Percentiles rank a stretch among this genome's conserved stretches.
These are phyloP conservation scores for Calycina marina DNA, from an alignment of 2,329 filamentous ascomycete genomes.

Conservation along the genomic window DNA sequence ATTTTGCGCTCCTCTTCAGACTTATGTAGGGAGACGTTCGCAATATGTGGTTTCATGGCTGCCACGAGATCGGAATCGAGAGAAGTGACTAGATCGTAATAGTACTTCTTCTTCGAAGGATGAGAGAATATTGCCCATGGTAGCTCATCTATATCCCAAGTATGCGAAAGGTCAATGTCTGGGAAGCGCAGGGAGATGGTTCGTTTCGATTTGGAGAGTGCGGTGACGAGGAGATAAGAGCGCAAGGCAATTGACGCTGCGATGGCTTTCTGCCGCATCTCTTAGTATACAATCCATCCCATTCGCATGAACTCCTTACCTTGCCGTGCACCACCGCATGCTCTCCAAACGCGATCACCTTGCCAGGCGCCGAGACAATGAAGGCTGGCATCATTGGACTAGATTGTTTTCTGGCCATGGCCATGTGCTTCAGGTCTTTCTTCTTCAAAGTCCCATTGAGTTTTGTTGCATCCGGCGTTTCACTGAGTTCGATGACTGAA, in stretches of 20 bases:
- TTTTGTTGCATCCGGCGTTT: constrained; percentile 8
- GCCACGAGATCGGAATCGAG: constrained; percentile 72
- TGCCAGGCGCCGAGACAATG: constrained; percentile 95
- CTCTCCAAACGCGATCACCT: constrained; percentile 96
- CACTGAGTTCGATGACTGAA: constrained; percentile 6
- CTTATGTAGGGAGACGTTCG: constrained; percentile 49
- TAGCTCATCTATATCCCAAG: constrained; percentile 84
- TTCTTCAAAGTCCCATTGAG: constrained; percentile 14
- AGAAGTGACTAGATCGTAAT: constrained; percentile 76
- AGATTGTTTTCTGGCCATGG: constrained; percentile 38
- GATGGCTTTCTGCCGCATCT: constrained; percentile 55
- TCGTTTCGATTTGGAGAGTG: constrained; percentile 79
- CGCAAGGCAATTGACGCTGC: constrained; percentile 89
- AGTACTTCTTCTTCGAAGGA: constrained; percentile 80
- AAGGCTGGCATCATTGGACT: constrained; percentile 71
- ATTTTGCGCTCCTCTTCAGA: constrained; percentile 66
- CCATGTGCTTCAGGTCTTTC: constrained; percentile 3
- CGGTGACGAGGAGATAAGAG: constrained; percentile 91
- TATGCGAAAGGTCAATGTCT: constrained; percentile 79
- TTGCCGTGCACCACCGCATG: constrained; percentile 97
- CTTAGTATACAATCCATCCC: constrained; percentile 3
- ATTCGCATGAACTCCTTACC: constrained; percentile 29
- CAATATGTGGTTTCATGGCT: constrained; percentile 68
- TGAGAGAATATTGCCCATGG: constrained; percentile 75
- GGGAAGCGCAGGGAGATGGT: constrained; percentile 81